phyloP scores from a whole-genome alignment of 768 basidiomycete species.

The Tricholomella constricta region DNA sequence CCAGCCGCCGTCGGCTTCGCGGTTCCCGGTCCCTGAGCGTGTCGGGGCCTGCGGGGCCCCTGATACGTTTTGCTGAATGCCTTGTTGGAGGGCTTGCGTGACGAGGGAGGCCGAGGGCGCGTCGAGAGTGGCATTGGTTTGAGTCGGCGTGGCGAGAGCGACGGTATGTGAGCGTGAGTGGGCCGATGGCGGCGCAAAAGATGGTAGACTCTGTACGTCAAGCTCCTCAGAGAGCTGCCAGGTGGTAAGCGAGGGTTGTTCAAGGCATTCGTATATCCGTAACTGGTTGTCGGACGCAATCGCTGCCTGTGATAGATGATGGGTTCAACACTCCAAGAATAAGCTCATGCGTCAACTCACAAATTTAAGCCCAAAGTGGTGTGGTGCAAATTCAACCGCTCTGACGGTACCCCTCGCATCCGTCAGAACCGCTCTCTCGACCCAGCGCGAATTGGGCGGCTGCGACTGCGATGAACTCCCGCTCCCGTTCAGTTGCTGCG shows the following conservation, averaged over 20 bases:
- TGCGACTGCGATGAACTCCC: conserved; percentile 19
- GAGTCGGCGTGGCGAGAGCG: conserved; percentile 72
- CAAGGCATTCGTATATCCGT: conserved; percentile 88
- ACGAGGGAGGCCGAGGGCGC: conserved; percentile 61
- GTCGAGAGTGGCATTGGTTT: conserved; percentile 55
- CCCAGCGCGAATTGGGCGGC: conserved; percentile 56
- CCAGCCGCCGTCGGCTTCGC: conserved; percentile 92
- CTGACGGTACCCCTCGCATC: conserved; percentile 89
- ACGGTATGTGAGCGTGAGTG: conserved; percentile 53
- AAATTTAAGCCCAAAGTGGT: conserved; percentile 85
- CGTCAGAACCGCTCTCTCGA: conserved; percentile 69
- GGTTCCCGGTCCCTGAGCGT: conserved; percentile 49
- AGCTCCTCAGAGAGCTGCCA: conserved; percentile 80
- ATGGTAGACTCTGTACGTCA: conserved; percentile 64
- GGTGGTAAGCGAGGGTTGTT: conserved; percentile 67
- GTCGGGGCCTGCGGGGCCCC: conserved; percentile 14
- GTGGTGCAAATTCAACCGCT: conserved; percentile 84
- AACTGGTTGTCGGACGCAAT: conserved; percentile 87
- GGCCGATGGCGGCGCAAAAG: conserved; percentile 40
- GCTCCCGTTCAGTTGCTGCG: conserved; percentile 28
- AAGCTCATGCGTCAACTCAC: conserved; percentile 42
- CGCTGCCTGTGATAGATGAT: conserved; percentile 59
- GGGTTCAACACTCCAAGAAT: not conserved
- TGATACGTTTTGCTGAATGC: conserved; percentile 33
- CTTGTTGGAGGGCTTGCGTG: conserved; percentile 64